These are phyloP conservation scores for Aspergillus fructus DNA, from an alignment of 2,329 filamentous ascomycete genomes.

Conservation along the genomic window DNA sequence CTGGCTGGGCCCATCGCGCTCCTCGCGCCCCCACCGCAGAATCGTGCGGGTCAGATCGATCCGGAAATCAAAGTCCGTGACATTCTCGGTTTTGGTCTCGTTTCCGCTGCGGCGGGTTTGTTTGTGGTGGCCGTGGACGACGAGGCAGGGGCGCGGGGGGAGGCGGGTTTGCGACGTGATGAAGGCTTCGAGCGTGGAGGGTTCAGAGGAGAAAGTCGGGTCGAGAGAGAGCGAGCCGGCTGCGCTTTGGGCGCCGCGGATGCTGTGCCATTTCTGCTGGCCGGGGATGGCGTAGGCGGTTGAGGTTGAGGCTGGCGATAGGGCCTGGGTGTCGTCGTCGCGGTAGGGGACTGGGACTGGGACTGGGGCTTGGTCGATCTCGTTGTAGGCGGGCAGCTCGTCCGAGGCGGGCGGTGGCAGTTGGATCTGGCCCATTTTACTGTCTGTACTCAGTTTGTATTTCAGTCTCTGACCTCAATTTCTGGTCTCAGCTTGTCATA, in stretches of 20 bases:
- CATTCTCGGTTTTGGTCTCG: constrained; percentile 23
- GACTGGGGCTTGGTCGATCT: neutral
- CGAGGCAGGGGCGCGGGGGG: constrained; percentile 56
- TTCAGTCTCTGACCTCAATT: too few species aligned
- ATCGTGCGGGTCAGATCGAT: constrained; percentile 22
- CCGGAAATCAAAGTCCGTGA: constrained; percentile 32
- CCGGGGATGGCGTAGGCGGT: constrained; percentile 8
- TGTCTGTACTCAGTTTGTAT: neutral
- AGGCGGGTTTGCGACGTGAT: constrained; percentile 33
- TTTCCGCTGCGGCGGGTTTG: constrained; percentile 32
- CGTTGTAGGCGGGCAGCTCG: constrained; percentile 5
- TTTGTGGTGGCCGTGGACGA: constrained; percentile 55
- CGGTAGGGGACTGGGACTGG: neutral
- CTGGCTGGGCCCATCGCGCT: constrained; percentile 5
- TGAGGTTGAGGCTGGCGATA: neutral
- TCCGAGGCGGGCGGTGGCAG: neutral
- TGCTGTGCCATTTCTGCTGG: constrained; percentile 5
- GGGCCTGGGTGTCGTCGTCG: neutral
- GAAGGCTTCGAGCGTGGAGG: constrained; percentile 42
- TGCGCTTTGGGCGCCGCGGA: constrained; percentile 1
- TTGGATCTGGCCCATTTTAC: neutral
- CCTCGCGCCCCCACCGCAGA: constrained; percentile 2
- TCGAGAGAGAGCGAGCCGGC: constrained; percentile 7
- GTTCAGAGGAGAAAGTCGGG: constrained; percentile 11
- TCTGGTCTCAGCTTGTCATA: too few species aligned